These are phyloP conservation scores for Phaffia rhodozyma DNA, from an alignment of 1,284 basidiomycete genomes.

Conservation along the genomic window DNA sequence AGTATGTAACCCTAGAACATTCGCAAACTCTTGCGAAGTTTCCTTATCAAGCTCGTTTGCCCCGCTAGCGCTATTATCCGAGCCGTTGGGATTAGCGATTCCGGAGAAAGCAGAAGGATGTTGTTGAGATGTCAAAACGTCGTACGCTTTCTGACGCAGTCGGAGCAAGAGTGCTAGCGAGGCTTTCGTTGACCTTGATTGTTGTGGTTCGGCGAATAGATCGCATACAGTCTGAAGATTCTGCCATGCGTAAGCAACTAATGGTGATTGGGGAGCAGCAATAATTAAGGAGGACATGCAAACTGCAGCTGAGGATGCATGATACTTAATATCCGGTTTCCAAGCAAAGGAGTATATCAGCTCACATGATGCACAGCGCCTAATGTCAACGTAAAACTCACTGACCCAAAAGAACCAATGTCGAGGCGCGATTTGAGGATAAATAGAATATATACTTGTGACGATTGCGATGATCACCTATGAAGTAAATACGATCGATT, in stretches of 20 bases:
- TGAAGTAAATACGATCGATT: neutral
- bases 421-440: slow-evolving; percentile 23
- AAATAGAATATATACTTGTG: slow-evolving; percentile 21
- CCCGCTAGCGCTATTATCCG: slow-evolving; percentile 1
- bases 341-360: neutral
- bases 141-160: slow-evolving; percentile 19
- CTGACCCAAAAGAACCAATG: slow-evolving; percentile 29
- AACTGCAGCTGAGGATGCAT: slow-evolving; percentile 27
- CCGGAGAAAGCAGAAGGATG: slow-evolving; percentile 19
- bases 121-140: slow-evolving; percentile 12
- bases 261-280: slow-evolving; percentile 22
- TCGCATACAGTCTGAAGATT: slow-evolving; percentile 24
- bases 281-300: slow-evolving; percentile 26
- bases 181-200: slow-evolving; percentile 17
- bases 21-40: slow-evolving; percentile 20
- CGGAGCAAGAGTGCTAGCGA: slow-evolving; percentile 25
- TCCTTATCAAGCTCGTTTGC: slow-evolving; percentile 1
- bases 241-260: slow-evolving; percentile 22
- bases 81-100: slow-evolving; percentile 9
- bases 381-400: too few species aligned
- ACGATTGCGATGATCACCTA: slow-evolving; percentile 26
- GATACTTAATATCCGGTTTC: slow-evolving; percentile 19
- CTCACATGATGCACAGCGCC: too few species aligned
- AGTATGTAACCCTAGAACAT: slow-evolving; percentile 25
- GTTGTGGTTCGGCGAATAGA: slow-evolving; percentile 22